Base-by-base conservation (phyloP, 345 rosid genomes). In the Eucalyptus curtisii region DNA sequence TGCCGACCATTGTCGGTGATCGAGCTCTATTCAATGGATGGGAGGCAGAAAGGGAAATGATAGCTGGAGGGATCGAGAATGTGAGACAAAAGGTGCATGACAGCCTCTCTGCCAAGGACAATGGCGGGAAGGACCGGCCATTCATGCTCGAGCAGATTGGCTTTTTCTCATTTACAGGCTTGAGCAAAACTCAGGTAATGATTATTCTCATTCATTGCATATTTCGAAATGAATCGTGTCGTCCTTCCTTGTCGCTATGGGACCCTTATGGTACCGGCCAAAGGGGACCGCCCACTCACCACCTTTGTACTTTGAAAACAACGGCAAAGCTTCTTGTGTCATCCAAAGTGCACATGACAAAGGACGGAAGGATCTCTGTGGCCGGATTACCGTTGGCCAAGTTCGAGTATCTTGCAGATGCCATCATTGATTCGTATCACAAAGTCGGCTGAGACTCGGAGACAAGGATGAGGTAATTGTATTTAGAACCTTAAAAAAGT, bases 131-230 rank as follows among this genome's bases (percentile, higher is more conserved):
- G 84, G 99, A 98, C 84, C 96, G 99, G 99, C 96, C 98, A 80
- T 96, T 95, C 90, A 93, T 98, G 86, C 93, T 97, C 10, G 93
- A 93, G 91, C 98, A 96, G 93, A 98, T 98, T 82, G 99, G 99
- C 93, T 97, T 97, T 98, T 96, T 96, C 95, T 96, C 98, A 10
- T 95, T 95, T 93, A 96, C 99, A 7, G 98, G 99, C 89, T 93
- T 97, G 92, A 95, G 91, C 94, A 97, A 93, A 92, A 86, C 96
- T 88, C 99, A 95, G 99, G 99, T 96, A 93, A 49, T 89, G 22
- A 11, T 50, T 50, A 11, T 79, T n/a, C 40, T 19, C 42, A 5
- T 24, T 3, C 16, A 40, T 64, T 48, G 33, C 27, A 59, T 24
- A 25, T 80, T n/a, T 37, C 30, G 19, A n/a, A 82, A 84, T 31